A percentile compares a stretch with the other conserved stretches of the same genome.
phyloP scores from a whole-genome alignment of 2,329 filamentous ascomycete species.

The Aspergillus fijiensis region DNA sequence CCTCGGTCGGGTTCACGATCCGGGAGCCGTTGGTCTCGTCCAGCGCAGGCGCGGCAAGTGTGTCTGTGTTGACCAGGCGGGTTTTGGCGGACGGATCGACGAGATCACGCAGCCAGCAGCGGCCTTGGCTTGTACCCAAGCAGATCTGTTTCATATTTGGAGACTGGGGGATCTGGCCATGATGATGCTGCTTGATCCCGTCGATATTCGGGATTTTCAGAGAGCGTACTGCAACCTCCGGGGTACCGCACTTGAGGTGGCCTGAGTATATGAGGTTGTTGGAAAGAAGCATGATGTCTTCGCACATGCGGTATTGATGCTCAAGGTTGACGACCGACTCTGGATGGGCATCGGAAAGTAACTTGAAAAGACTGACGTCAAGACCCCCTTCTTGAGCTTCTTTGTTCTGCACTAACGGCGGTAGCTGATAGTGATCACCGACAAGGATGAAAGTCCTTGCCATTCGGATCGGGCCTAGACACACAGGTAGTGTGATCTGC shows the following conservation, averaged over 20 bases:
- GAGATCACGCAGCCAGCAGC: slow-evolving; percentile 76
- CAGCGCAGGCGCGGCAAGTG: slow-evolving; percentile 60
- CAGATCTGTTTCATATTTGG: slow-evolving; percentile 52
- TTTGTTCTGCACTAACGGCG: slow-evolving; percentile 89
- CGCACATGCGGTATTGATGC: slow-evolving; percentile 97
- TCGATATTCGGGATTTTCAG: slow-evolving; percentile 67
- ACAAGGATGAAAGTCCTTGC: slow-evolving; percentile 91
- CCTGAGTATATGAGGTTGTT: slow-evolving; percentile 94
- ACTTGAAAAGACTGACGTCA: slow-evolving; percentile 90
- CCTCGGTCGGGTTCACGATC: slow-evolving; percentile 85
- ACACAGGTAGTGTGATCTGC: slow-evolving; percentile 94
- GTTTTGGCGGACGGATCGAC: slow-evolving; percentile 71
- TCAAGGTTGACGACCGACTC: slow-evolving; percentile 85
- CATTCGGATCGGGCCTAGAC: slow-evolving; percentile 89
- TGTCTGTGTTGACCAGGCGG: slow-evolving; percentile 86
- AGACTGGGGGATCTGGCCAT: slow-evolving; percentile 26
- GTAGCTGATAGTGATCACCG: slow-evolving; percentile 93
- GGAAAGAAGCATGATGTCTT: slow-evolving; percentile 91
- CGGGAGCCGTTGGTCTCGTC: slow-evolving; percentile 73
- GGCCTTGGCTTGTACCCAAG: slow-evolving; percentile 46
- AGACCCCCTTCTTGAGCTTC: slow-evolving; percentile 81
- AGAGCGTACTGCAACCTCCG: slow-evolving; percentile 67
- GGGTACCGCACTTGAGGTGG: slow-evolving; percentile 81
- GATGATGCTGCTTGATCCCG: slow-evolving; percentile 60
- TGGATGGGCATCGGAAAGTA: slow-evolving; percentile 85